phyloP scores from a whole-genome alignment of 768 basidiomycete genomes.

The Tulasnella sp. region DNA sequence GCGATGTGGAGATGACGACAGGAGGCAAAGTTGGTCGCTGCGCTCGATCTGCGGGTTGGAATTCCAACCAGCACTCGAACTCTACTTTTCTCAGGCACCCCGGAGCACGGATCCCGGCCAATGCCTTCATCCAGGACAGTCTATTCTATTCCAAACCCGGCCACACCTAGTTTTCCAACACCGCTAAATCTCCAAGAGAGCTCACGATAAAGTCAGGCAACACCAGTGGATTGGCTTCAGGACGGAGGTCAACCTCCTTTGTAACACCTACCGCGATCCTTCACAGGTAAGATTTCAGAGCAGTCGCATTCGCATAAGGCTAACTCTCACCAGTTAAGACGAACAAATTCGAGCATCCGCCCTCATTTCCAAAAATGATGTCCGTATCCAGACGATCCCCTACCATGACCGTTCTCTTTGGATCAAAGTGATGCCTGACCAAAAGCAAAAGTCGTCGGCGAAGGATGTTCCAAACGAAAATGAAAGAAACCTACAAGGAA shows the following conservation, averaged over 20 bases:
- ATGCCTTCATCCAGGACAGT: background rate
- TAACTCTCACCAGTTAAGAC: conserved; percentile 76
- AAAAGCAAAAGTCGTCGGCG: background rate
- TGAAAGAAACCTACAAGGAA: background rate
- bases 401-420: conserved; percentile 84
- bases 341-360: conserved; percentile 80
- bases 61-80: conserved; percentile 7
- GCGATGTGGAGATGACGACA: conserved; percentile 17
- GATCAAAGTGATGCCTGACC: conserved; percentile 78
- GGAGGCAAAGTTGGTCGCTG: conserved; percentile 10
- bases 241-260: conserved; percentile 65
- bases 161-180: conserved; percentile 34
- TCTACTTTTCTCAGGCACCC: conserved; percentile 2
- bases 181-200: conserved; percentile 72
- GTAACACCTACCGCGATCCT: conserved; percentile 60
- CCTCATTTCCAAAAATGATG: conserved; percentile 85
- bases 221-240: conserved; percentile 57
- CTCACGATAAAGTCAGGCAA: conserved; percentile 78
- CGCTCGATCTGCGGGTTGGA: conserved; percentile 18
- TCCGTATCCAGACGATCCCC: conserved; percentile 96
- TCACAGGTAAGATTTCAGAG: background rate
- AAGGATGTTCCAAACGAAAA: background rate
- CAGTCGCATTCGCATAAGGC: conserved; percentile 2
- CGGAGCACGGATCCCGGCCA: background rate
- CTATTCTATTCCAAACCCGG: background rate